Evolutionary conservation across 2,329 filamentous ascomycete genomes (phyloP), one percentile per base, ranked within the genome.

Genomic region (Cercospora citrullina): DNA sequence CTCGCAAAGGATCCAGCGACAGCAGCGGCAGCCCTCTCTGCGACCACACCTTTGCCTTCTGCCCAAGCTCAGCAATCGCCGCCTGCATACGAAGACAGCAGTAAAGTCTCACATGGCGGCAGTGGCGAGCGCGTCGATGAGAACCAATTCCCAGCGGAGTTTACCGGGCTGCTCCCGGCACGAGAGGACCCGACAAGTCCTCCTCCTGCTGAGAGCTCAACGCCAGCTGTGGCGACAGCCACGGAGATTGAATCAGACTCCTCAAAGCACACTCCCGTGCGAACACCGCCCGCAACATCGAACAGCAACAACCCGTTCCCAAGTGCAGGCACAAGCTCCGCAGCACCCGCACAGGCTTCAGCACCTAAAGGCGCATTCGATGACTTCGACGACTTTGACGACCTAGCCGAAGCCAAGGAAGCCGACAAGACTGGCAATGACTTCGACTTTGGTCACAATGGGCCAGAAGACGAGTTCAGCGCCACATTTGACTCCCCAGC

Each of bases 331-430:
- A 31, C 51, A 28, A 64, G 51, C 39, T 48, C 63, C 5, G 39
- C 23, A 1, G 39, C 16, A 26, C 48, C 64, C 18, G 57, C 67
- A 28, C 51, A 60, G 26, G 39, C 69, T 67, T 76, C 81, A 1
- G 74, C 79, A n/a, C 8, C 67, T 16, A 83, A 83, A 71, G 80
- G 85, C 23, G 84, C 87, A 1, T 92, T 93, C 77, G 84, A 86
- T 64, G 91, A 93, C 61, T 87, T 93, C 68, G 91, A 93, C 60
- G 91, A 93, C 51, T 95, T 95, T 73, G 91, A 92, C 74, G 92
- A 92, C 65, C 86, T 96, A 16, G 89, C 92, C 68, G 92, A 96
- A 75, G 92, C 92, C 55, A 92, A 93, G 77, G 92, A 95, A 79
- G 91, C 80, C 6, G 82, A 84, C 64, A 83, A 90, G 60, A 89